Evolutionary conservation across 1,139 yeast species (phyloP), one percentile per base, ranked within the genome.

Genomic region (Arxiozyma slooffiae): DNA sequence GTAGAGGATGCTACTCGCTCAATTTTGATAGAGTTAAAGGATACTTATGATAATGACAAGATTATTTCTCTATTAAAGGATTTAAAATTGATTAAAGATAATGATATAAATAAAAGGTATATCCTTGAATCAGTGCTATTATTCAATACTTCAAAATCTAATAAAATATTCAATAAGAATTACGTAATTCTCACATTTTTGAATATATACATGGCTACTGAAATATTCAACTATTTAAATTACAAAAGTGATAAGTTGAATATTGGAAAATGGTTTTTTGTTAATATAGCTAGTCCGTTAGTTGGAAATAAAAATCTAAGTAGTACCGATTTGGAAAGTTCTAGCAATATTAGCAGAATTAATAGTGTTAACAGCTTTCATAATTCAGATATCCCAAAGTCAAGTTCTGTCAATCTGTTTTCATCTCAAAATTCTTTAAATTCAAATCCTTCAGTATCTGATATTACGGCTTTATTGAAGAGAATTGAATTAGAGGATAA

Each of bases 101-200:
- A 52, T 16, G 39, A 52, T 3, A 53, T 54, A 17, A 60, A 62
- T 37, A 54, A 77, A 23, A 78, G 78, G 53, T 84, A 81, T 66
- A 92, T 95, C 21, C 76, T 81, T 45, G 94, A 85, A 67, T 81
- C 81, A 48, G 73, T 87, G 58, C 81, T 82, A 60, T 73, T 80
- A 51, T 73, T 83, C 42, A 76, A 74, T 50, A 53, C 64, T 16
- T 82, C 80, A 17, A 30, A 39, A 41, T 14, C 53, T 17, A 45
- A 46, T 16, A 49, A 52, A 40, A 48, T 42, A 16, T 56, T 60
- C 38, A 56, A 55, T 30, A 47, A 56, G 37, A 79, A 83, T 53
- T 88, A 88, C 63, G 92, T 87, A 2, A 85, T 89, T 63, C 79
- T 86, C 49, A 88, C 87, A 61, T 89, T 86, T 62, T 78, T 85